Evolutionary conservation across 73 alveolate species (phyloP).

Genomic region (Paramecium sexaurelia): DNA sequence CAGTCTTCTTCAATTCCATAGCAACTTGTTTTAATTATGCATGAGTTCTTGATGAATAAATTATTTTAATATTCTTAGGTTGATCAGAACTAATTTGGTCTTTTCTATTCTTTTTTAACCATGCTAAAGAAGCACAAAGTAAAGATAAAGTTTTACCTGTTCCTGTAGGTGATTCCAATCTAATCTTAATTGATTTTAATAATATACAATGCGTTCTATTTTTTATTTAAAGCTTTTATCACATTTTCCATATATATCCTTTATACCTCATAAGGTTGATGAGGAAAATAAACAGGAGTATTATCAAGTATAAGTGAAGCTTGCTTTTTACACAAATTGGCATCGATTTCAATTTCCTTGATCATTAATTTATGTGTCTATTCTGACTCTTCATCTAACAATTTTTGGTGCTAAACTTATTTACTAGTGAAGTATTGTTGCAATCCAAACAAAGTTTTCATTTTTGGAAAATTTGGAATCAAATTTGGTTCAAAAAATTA

Average conservation of each 20-base stretch:
- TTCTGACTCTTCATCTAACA: slow-evolving; percentile 43
- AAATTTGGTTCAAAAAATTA: not conserved
- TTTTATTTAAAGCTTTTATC: not conserved
- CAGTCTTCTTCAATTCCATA: slow-evolving; percentile 83
- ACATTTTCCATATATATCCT: not conserved
- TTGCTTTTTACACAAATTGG: not conserved
- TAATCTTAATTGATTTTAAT: not conserved
- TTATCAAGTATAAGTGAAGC: not conserved
- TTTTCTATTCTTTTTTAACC: slow-evolving; percentile 59
- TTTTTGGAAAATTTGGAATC: not conserved
- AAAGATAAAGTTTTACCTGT: slow-evolving; percentile 96
- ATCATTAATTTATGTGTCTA: not conserved
- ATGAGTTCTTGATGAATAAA: slow-evolving; percentile 89
- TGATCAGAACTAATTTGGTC: slow-evolving; percentile 61
- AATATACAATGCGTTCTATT: slow-evolving; percentile 26
- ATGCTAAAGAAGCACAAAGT: slow-evolving; percentile 87
- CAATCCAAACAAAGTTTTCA: not conserved
- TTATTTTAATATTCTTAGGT: slow-evolving; percentile 69
- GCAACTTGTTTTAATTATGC: slow-evolving; percentile 82
- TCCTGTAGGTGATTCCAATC: slow-evolving; percentile 77
- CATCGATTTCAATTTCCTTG: slow-evolving; percentile 3
- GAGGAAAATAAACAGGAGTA: slow-evolving; percentile 18
- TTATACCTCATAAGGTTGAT: slow-evolving; percentile 35
- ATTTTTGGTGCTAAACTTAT: not conserved
- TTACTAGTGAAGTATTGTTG: not conserved